Percentiles rank a stretch among this genome's conserved stretches.
Conservation (phyloP, 352 stramenopile species). For the Pythium aquatile region DNA sequence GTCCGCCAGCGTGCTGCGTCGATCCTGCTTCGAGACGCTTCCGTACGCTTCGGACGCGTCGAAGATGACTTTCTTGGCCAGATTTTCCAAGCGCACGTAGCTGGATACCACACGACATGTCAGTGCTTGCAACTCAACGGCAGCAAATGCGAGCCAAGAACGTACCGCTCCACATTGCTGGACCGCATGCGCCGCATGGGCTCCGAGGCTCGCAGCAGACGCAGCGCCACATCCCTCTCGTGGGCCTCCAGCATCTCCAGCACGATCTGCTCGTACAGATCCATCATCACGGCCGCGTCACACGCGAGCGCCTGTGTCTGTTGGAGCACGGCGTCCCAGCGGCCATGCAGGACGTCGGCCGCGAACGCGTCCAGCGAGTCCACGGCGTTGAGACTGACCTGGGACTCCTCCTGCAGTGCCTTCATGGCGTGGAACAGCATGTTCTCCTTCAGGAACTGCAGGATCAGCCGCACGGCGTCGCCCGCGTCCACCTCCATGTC, state of each 20-base stretch:
- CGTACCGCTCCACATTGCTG: constrained; percentile 49
- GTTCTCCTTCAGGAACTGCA: constrained; percentile 93
- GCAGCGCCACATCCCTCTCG: constrained; percentile 72
- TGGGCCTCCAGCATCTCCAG: constrained; percentile 88
- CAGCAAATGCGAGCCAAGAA: neutral
- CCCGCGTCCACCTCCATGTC: constrained; percentile 57
- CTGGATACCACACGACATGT: constrained; percentile 21
- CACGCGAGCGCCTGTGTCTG: constrained; percentile 80
- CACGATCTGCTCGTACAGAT: constrained; percentile 88
- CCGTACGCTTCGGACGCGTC: constrained; percentile 70
- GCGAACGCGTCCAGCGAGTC: constrained; percentile 81
- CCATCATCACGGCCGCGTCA: constrained; percentile 65
- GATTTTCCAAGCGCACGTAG: constrained; percentile 72
- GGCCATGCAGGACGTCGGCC: constrained; percentile 74
- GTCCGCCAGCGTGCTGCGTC: constrained; percentile 74
- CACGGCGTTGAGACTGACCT: constrained; percentile 86
- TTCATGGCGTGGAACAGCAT: constrained; percentile 79
- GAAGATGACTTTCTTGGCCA: constrained; percentile 66
- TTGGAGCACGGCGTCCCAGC: constrained; percentile 89
- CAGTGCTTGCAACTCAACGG: neutral
- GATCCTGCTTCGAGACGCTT: constrained; percentile 71
- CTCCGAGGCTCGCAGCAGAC: constrained; percentile 53
- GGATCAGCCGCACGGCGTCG: constrained; percentile 88
- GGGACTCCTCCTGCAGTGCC: constrained; percentile 84
- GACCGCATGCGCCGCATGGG: constrained; percentile 51